These are phyloP conservation scores for Pichia norvegensis DNA, from an alignment of 1,139 yeast genomes.

Conservation along the genomic window DNA sequence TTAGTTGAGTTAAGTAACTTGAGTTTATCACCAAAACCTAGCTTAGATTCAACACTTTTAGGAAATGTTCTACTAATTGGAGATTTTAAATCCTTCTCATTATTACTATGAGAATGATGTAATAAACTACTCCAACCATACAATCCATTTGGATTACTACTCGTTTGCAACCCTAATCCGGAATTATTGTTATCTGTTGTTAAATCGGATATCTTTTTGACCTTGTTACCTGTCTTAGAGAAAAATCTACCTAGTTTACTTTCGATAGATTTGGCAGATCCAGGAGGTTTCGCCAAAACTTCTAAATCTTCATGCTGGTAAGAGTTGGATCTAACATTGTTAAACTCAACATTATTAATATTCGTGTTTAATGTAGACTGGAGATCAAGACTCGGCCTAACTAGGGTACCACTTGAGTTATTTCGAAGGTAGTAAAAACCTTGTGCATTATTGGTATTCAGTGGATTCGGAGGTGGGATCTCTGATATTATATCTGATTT, in stretches of 20 bases:
- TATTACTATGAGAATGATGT: neutral
- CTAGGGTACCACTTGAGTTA: conserved; percentile 13
- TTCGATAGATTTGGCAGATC: conserved; percentile 15
- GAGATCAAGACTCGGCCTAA: neutral
- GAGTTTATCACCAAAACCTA: conserved; percentile 23
- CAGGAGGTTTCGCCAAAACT: neutral
- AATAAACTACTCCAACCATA: neutral
- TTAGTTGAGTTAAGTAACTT: conserved; percentile 35
- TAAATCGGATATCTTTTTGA: conserved; percentile 16
- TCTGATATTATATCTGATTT: conserved; percentile 1
- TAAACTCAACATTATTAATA: conserved; percentile 26
- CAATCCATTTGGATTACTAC: neutral
- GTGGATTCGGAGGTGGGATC: conserved; percentile 6
- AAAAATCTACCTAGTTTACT: conserved; percentile 20
- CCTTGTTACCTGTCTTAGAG: conserved; percentile 20
- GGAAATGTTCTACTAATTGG: conserved; percentile 36
- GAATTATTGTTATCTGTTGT: conserved; percentile 6
- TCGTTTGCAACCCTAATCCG: conserved; percentile 11
- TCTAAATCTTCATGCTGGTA: conserved; percentile 14
- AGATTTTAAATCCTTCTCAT: conserved; percentile 25
- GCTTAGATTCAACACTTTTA: conserved; percentile 32
- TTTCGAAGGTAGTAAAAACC: conserved; percentile 9
- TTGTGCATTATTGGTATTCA: neutral
- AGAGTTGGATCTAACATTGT: conserved; percentile 20
- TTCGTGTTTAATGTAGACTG: conserved; percentile 1